phyloP scores from a whole-genome alignment of 1,284 basidiomycete species.

The Trichosporon faecale region DNA sequence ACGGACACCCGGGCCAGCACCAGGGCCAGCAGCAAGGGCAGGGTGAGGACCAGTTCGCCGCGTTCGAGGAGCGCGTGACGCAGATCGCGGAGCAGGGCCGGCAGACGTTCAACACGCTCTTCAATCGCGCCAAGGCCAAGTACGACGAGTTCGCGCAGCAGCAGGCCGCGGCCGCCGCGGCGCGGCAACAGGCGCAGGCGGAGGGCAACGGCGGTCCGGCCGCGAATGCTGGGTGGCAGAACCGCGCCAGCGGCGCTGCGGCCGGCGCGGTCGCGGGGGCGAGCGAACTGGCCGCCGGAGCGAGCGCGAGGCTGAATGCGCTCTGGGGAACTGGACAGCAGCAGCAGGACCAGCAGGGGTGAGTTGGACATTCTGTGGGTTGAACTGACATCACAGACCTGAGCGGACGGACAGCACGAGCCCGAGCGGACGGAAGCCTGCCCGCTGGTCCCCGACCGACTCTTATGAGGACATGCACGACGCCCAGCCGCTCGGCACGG shows the following conservation, averaged over 20 bases:
- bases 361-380: not conserved
- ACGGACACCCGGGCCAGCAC: not conserved
- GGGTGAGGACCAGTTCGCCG: not conserved
- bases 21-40: not conserved
- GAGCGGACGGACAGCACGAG: not conserved
- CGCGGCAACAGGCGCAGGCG: conserved; percentile 3
- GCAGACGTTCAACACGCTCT: conserved; percentile 46
- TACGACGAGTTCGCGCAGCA: conserved; percentile 39
- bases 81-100: conserved; percentile 39
- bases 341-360: conserved; percentile 14
- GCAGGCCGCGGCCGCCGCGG: conserved; percentile 17
- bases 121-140: conserved; percentile 42
- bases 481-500: conserved; percentile 19
- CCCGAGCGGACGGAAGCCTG: conserved; percentile 8
- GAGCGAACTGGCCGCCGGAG: not conserved
- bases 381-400: not conserved
- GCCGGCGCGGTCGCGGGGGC: not conserved
- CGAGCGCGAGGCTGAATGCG: not conserved
- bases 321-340: conserved; percentile 20
- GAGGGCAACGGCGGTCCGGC: not conserved
- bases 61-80: conserved; percentile 46
- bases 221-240: not conserved
- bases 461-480: conserved; percentile 34
- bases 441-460: conserved; percentile 49
- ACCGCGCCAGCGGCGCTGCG: not conserved